A percentile compares a stretch with the other conserved stretches of the same genome.
phyloP scores from a whole-genome alignment of 2,329 filamentous ascomycete species.

The Xylaria sp. region DNA sequence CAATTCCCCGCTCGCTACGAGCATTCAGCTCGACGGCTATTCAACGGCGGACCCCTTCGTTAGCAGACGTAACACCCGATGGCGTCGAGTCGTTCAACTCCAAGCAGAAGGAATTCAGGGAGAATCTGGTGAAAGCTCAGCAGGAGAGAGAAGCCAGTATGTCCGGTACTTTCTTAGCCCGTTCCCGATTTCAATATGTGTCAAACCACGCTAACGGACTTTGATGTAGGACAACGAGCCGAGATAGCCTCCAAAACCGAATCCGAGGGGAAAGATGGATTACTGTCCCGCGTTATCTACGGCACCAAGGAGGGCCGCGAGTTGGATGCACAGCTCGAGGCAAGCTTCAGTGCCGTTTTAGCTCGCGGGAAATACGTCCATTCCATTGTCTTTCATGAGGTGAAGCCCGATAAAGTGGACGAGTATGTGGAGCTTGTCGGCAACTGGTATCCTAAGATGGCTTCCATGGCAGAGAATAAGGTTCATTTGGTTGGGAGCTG shows the following conservation, averaged over 20 bases:
- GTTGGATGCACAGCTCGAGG: slow-evolving; percentile 94
- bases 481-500: slow-evolving; percentile 97
- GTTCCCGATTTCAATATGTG: slow-evolving; percentile 51
- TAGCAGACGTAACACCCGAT: slow-evolving; percentile 83
- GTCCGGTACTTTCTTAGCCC: slow-evolving; percentile 53
- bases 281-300: slow-evolving; percentile 90
- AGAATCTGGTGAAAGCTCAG: slow-evolving; percentile 79
- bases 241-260: slow-evolving; percentile 66
- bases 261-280: slow-evolving; percentile 73
- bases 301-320: slow-evolving; percentile 95
- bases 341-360: slow-evolving; percentile 93
- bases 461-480: slow-evolving; percentile 85
- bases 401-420: slow-evolving; percentile 94
- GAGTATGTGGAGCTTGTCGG: slow-evolving; percentile 93
- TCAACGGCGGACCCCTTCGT: slow-evolving; percentile 71
- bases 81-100: slow-evolving; percentile 80
- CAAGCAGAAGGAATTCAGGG: slow-evolving; percentile 88
- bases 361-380: slow-evolving; percentile 98
- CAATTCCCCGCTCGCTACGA: slow-evolving; percentile 62
- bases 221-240: slow-evolving; percentile 67
- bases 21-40: slow-evolving; percentile 67
- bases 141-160: slow-evolving; percentile 89
- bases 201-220: slow-evolving; percentile 56
- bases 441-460: slow-evolving; percentile 92
- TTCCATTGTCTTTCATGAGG: slow-evolving; percentile 95